Conservation (phyloP, 1,284 basidiomycete genomes). For the Phellopilus nigrolimitatus region DNA sequence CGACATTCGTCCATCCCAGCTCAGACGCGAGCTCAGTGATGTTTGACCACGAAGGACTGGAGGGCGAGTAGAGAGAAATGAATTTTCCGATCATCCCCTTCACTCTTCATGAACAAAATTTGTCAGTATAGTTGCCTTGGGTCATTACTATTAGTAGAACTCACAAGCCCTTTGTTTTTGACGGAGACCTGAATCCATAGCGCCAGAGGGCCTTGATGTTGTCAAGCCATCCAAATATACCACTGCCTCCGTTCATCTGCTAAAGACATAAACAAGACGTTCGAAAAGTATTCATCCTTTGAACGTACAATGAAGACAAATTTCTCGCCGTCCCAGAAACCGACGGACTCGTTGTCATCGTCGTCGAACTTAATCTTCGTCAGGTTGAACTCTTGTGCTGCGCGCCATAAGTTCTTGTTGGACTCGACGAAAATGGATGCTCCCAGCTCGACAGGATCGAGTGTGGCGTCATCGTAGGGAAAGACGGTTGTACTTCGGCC, state of each 20-base stretch:
- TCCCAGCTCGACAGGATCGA: slow-evolving; percentile 75
- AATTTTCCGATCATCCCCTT: slow-evolving; percentile 51
- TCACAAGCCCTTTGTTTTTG: slow-evolving; percentile 53
- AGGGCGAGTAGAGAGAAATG: slow-evolving; percentile 51
- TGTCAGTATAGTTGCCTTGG: background rate
- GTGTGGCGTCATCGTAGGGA: slow-evolving; percentile 64
- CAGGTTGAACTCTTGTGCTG: slow-evolving; percentile 76
- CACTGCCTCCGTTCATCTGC: slow-evolving; percentile 45
- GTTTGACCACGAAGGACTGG: slow-evolving; percentile 62
- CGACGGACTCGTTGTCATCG: slow-evolving; percentile 44
- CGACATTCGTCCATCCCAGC: slow-evolving; percentile 51
- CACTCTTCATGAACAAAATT: slow-evolving; percentile 42
- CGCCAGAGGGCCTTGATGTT: slow-evolving; percentile 70
- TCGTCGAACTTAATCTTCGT: slow-evolving; percentile 50
- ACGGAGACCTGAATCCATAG: slow-evolving; percentile 75
- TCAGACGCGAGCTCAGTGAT: slow-evolving; percentile 50
- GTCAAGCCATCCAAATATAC: slow-evolving; percentile 59
- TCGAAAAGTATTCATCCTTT: slow-evolving; percentile 23
- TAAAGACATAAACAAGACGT: slow-evolving; percentile 7
- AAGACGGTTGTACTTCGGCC: slow-evolving; percentile 80
- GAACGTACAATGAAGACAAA: slow-evolving; percentile 61
- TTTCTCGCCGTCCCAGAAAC: slow-evolving; percentile 81
- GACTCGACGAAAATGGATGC: slow-evolving; percentile 83
- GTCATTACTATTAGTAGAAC: slow-evolving; percentile 24
- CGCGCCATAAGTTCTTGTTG: slow-evolving; percentile 82